These are phyloP conservation scores for Aspergillus hancockii DNA, from an alignment of 495 filamentous ascomycete genomes.

Conservation along the genomic window DNA sequence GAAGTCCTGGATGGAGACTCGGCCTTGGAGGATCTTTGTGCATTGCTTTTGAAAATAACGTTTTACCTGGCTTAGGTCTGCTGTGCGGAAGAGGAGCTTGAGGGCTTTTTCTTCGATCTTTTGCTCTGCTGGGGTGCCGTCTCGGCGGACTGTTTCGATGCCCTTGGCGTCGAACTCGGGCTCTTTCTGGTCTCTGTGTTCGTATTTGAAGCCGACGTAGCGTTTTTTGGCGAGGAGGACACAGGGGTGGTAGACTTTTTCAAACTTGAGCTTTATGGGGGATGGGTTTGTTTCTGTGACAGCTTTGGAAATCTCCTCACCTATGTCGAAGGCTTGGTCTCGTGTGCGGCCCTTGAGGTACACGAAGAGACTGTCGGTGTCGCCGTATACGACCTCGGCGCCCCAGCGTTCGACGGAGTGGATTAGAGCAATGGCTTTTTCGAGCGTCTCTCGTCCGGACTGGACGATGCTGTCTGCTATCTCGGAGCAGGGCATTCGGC, in stretches of 20 bases:
- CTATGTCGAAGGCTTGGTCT: conserved; percentile 88
- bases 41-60: conserved; percentile 88
- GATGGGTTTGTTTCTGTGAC: conserved; percentile 90
- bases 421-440: conserved; percentile 90
- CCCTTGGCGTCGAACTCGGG: conserved; percentile 98
- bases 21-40: conserved; percentile 86
- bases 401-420: conserved; percentile 85
- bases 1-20: conserved; percentile 91
- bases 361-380: conserved; percentile 96
- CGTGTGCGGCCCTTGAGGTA: conserved; percentile 83
- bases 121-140: conserved; percentile 93
- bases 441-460: conserved; percentile 88
- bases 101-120: conserved; percentile 96
- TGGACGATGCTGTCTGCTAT: conserved; percentile 99
- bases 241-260: conserved; percentile 96
- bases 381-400: conserved; percentile 96
- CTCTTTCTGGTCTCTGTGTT: conserved; percentile 69
- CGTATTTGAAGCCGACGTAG: conserved; percentile 97
- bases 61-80: conserved; percentile 89
- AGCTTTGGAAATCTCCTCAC: conserved; percentile 85
- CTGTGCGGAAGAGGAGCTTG: conserved; percentile 83
- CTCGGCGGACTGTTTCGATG: conserved; percentile 92
- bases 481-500: conserved; percentile 95
- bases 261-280: conserved; percentile 94
- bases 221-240: conserved; percentile 95